A percentile compares a stretch with the other conserved stretches of the same genome.
These are phyloP conservation scores for Linderina pennispora DNA, from an alignment of 192 early-diverging fungal species.

Conservation along the genomic window DNA sequence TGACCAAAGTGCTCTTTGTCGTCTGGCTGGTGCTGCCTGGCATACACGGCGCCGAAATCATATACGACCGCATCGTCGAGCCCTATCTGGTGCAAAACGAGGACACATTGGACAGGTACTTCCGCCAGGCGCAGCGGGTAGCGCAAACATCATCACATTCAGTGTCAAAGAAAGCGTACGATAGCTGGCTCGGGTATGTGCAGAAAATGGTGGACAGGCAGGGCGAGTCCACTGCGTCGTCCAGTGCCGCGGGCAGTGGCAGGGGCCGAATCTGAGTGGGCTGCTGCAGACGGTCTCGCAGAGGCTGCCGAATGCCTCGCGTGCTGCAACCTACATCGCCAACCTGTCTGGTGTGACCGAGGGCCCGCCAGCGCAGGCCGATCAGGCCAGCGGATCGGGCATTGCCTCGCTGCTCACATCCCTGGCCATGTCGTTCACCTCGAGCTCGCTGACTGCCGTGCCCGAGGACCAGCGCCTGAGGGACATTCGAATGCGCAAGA, in stretches of 20 bases:
- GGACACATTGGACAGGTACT: constrained; percentile 25
- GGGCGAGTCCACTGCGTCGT: neutral
- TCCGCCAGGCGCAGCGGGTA: constrained; percentile 32
- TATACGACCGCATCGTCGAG: constrained; percentile 44
- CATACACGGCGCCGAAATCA: constrained; percentile 39
- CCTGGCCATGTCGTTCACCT: constrained; percentile 24
- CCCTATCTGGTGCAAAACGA: constrained; percentile 38
- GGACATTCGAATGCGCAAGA: constrained; percentile 33
- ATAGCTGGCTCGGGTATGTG: constrained; percentile 43
- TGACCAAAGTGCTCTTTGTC: constrained; percentile 42
- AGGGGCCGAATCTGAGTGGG: constrained; percentile 8
- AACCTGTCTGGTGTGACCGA: constrained; percentile 19
- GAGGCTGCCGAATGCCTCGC: constrained; percentile 19
- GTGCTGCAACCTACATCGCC: constrained; percentile 24
- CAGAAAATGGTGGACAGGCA: constrained; percentile 28
- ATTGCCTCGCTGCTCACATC: constrained; percentile 28
- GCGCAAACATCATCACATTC: constrained; percentile 35
- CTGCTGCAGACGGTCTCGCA: constrained; percentile 27
- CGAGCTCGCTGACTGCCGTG: constrained; percentile 4
- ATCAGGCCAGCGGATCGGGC: constrained; percentile 5
- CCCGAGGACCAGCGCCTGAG: constrained; percentile 32
- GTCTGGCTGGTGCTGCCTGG: constrained; percentile 46
- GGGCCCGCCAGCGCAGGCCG: constrained; percentile 10
- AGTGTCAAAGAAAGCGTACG: constrained; percentile 35
- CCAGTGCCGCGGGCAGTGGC: constrained; percentile 1